Percentiles rank a stretch among this genome's conserved stretches.
These are phyloP conservation scores for Coniochaeta ligniaria DNA, from an alignment of 2,329 filamentous ascomycete species.

Conservation along the genomic window DNA sequence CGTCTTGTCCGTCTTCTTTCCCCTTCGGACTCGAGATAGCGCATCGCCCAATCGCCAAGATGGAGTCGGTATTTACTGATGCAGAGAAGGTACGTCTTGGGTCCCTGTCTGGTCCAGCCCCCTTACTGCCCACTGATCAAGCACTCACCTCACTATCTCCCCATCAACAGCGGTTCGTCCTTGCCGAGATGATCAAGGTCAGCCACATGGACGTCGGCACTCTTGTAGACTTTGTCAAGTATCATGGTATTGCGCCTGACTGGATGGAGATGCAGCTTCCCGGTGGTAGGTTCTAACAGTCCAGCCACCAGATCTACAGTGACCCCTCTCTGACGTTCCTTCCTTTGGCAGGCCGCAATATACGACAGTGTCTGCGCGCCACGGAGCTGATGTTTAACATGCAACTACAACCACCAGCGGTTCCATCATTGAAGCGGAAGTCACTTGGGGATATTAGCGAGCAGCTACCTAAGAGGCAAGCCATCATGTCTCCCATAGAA, in stretches of 20 bases:
- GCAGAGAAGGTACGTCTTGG: conserved; percentile 41
- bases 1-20: conserved; percentile 7
- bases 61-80: conserved; percentile 40
- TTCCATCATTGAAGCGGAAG: conserved; percentile 22
- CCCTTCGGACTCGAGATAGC: conserved; percentile 9
- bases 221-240: conserved; percentile 39
- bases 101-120: neutral
- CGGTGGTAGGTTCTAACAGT: conserved; percentile 17
- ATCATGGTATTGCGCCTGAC: conserved; percentile 20
- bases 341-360: conserved; percentile 22
- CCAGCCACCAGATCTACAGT: neutral
- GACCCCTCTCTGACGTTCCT: conserved; percentile 6
- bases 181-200: conserved; percentile 51
- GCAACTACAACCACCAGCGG: conserved; percentile 16
- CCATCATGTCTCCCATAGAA: conserved; percentile 15
- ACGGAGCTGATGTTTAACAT: conserved; percentile 21
- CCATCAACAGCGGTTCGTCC: conserved; percentile 42
- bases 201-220: conserved; percentile 40
- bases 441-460: conserved; percentile 21
- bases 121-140: conserved; percentile 4
- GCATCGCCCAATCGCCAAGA: conserved; percentile 16
- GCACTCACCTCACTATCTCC: conserved; percentile 3
- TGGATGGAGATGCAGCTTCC: conserved; percentile 28
- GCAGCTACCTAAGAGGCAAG: conserved; percentile 21
- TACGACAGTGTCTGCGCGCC: conserved; percentile 24